Percentiles rank a stretch among this genome's conserved stretches.
These are phyloP conservation scores for Volvox carteri DNA, from an alignment of 163 green algal species.

Conservation along the genomic window DNA sequence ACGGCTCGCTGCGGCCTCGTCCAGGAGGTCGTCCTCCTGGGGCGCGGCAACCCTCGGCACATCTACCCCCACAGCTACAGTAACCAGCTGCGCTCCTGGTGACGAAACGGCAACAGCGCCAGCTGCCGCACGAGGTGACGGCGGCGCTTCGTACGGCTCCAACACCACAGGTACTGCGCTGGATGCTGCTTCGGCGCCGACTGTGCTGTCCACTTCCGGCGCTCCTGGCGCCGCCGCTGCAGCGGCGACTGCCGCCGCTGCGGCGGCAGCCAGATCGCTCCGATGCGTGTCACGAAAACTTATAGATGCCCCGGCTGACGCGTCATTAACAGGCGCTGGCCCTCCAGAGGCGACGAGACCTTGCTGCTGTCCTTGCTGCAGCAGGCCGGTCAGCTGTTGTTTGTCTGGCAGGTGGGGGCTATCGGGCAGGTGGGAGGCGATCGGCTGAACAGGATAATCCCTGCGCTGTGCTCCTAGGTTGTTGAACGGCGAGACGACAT, in stretches of 20 bases:
- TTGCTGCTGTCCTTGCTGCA: background rate
- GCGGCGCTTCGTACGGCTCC: background rate
- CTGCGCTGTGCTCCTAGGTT: background rate
- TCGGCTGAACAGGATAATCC: background rate
- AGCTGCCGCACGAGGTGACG: background rate
- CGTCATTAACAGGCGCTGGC: too few species aligned
- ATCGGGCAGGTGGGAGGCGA: too few species aligned
- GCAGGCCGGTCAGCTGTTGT: background rate
- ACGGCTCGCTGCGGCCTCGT: background rate
- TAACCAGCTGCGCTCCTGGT: background rate
- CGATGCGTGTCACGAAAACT: background rate
- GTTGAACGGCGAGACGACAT: slow-evolving; percentile 34
- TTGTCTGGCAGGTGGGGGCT: background rate
- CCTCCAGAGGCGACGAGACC: too few species aligned
- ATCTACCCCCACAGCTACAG: background rate
- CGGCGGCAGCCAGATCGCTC: slow-evolving; percentile 10
- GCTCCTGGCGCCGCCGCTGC: background rate
- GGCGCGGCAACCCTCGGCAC: background rate
- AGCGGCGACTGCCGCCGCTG: slow-evolving; percentile 21
- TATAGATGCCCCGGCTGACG: too few species aligned
- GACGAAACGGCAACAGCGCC: too few species aligned
- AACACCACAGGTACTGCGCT: background rate
- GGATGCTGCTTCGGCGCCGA: background rate
- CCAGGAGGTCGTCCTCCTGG: slow-evolving; percentile 19
- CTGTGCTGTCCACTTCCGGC: background rate